Evolutionary conservation across 1,284 basidiomycete genomes (phyloP).

Genomic region (Anthracocystis panici-leucophaei): DNA sequence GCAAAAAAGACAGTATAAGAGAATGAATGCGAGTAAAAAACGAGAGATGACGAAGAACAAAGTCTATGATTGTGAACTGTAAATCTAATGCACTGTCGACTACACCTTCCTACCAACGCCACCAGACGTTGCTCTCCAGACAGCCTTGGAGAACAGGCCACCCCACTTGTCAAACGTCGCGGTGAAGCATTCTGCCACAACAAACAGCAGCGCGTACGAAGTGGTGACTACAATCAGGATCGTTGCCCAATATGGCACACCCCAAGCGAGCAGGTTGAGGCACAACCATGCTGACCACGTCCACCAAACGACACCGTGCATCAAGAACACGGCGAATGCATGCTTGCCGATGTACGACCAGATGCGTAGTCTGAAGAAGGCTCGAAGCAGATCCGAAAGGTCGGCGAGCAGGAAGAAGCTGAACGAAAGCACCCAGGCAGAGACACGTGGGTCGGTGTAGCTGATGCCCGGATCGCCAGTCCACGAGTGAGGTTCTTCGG

Average conservation of each 20-base stretch:
- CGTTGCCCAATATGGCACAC: slow-evolving; percentile 59
- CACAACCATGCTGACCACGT: slow-evolving; percentile 60
- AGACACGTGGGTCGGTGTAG: slow-evolving; percentile 51
- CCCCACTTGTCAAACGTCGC: slow-evolving; percentile 62
- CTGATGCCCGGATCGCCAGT: slow-evolving; percentile 20
- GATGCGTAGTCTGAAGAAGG: slow-evolving; percentile 55
- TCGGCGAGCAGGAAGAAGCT: slow-evolving; percentile 60
- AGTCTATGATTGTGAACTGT: not conserved
- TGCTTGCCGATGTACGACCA: slow-evolving; percentile 60
- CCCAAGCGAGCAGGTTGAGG: slow-evolving; percentile 43
- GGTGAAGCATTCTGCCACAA: slow-evolving; percentile 57
- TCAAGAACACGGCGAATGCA: slow-evolving; percentile 59
- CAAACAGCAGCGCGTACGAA: slow-evolving; percentile 46
- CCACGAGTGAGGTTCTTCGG: slow-evolving; percentile 39
- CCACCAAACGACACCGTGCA: slow-evolving; percentile 64
- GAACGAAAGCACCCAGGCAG: slow-evolving; percentile 53
- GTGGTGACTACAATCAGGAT: slow-evolving; percentile 58
- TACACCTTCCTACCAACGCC: slow-evolving; percentile 47
- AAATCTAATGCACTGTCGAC: too few species aligned
- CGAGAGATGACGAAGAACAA: not conserved
- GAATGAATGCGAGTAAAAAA: slow-evolving; percentile 2
- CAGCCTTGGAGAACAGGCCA: slow-evolving; percentile 54
- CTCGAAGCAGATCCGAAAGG: slow-evolving; percentile 50
- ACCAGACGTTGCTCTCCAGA: slow-evolving; percentile 56
- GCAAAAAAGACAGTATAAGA: slow-evolving; percentile 1